These are phyloP conservation scores for Tricladium varicosporioides DNA, from an alignment of 2,329 filamentous ascomycete genomes.

Conservation along the genomic window DNA sequence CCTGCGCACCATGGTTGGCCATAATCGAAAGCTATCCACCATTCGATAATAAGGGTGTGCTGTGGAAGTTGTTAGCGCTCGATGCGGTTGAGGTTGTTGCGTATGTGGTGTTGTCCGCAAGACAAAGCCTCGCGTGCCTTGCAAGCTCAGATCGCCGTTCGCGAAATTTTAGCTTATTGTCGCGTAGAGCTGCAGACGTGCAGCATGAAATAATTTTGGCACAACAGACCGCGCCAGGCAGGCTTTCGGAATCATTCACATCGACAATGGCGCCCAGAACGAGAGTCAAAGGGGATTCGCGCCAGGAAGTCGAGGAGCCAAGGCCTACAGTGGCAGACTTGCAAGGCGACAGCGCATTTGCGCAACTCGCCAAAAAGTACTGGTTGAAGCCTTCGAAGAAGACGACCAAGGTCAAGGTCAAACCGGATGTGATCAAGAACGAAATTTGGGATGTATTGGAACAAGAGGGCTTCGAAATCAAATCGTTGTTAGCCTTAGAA, in stretches of 20 bases:
- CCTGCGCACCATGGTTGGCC: slow-evolving; percentile 52
- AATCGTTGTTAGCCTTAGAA: slow-evolving; percentile 78
- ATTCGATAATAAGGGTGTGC: slow-evolving; percentile 3
- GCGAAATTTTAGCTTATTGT: slow-evolving; percentile 1
- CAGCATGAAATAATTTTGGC: slow-evolving; percentile 7
- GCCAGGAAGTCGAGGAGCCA: slow-evolving; percentile 41
- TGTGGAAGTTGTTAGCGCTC: slow-evolving; percentile 1
- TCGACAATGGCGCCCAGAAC: slow-evolving; percentile 33
- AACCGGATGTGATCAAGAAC: slow-evolving; percentile 76
- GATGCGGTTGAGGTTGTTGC: neutral
- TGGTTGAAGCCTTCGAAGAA: slow-evolving; percentile 72
- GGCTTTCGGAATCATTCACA: slow-evolving; percentile 9
- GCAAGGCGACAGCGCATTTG: slow-evolving; percentile 69
- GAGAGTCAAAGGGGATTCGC: slow-evolving; percentile 26
- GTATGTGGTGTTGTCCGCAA: neutral
- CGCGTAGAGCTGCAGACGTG: neutral
- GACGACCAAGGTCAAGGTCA: slow-evolving; percentile 67
- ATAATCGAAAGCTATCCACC: slow-evolving; percentile 33
- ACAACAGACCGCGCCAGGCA: neutral
- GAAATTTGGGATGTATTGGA: slow-evolving; percentile 89
- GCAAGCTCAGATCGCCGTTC: neutral
- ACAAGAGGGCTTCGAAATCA: slow-evolving; percentile 73
- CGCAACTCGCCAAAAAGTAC: slow-evolving; percentile 75
- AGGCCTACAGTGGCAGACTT: slow-evolving; percentile 67
- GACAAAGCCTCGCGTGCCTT: slow-evolving; percentile 8